Evolutionary conservation across 768 basidiomycete species (phyloP), one percentile per base, ranked within the genome.

Genomic region (Tulasnella sp.): DNA sequence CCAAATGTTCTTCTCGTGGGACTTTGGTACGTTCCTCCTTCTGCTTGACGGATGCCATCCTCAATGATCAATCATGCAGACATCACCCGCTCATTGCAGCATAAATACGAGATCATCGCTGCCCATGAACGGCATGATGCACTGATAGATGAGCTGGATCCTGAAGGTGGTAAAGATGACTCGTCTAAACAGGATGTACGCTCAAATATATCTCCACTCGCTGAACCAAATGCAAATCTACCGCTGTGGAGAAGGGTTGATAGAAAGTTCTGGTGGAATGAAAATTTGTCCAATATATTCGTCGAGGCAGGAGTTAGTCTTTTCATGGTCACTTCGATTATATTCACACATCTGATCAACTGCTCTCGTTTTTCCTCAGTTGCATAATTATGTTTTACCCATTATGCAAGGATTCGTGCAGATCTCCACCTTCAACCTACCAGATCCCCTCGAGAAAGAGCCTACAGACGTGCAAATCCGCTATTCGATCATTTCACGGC

Each of bases 251-350:
- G 90, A 24, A 72, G 90, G 10, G 86, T 90, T 0, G 88, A 96
- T 58, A 73, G 75, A 41, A 81, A 84, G 37, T 98, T 88, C 63
- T 98, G 91, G 85, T 98, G 91, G 89, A 99, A 98, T 60, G 86
- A 90, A 59, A 79, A 78, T 73, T 72, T 98, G 52, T 72, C 77
- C 24, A 82, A 82, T 57, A 81, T 86, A 2, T 83, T 99, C 57
- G 69, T 89, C 33, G 88, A 96, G 55, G 81, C 81, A 39, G 90
- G 91, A 19, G 89, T 90, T 66, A 53, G 76, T 66, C 9, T n/a
- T 42, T 7, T 27, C 10, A 20, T 43, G 6, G 13, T 40, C 37
- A 16, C n/a, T 6, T 31, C 29, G 3, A 27, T 4, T 44, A 15
- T 2, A 10, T 24, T 29, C 39, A 41, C 44, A 40, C 8, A 25